phyloP scores from a whole-genome alignment of 768 basidiomycete genomes.

The Boletus reticuloceps region DNA sequence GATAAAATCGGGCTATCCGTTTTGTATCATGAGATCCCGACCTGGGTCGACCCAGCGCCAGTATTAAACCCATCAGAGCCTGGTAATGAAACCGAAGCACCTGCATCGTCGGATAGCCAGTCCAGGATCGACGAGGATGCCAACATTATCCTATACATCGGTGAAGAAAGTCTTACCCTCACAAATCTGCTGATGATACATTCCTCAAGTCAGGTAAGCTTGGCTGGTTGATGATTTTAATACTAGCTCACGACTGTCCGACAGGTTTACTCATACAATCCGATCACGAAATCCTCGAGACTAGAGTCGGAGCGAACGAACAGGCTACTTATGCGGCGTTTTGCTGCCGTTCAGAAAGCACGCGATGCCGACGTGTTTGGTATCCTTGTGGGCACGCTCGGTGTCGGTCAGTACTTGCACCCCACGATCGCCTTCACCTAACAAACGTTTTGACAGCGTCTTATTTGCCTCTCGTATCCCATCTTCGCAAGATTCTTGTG shows the following conservation, averaged over 20 bases:
- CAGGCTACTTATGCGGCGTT: conserved; percentile 84
- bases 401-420: conserved; percentile 58
- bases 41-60: conserved; percentile 19
- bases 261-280: conserved; percentile 80
- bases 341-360: conserved; percentile 82
- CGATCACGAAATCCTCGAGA: conserved; percentile 42
- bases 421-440: not conserved
- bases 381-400: conserved; percentile 91
- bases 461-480: conserved; percentile 81
- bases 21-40: conserved; percentile 37
- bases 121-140: not conserved
- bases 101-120: not conserved
- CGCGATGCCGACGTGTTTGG: conserved; percentile 93
- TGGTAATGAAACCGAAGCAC: not conserved
- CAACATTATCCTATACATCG: conserved; percentile 56
- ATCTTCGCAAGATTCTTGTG: conserved; percentile 69
- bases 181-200: conserved; percentile 88
- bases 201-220: conserved; percentile 55
- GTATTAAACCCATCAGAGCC: not conserved
- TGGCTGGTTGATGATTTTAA: not conserved
- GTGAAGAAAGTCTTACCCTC: conserved; percentile 74
- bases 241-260: not conserved
- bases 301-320: conserved; percentile 73
- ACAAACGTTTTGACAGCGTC: conserved; percentile 48
- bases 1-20: conserved; percentile 31